Evolutionary conservation across 2,329 filamentous ascomycete species (phyloP), one percentile per base, ranked within the genome.

Genomic region (Cordyceps cateniannulata): DNA sequence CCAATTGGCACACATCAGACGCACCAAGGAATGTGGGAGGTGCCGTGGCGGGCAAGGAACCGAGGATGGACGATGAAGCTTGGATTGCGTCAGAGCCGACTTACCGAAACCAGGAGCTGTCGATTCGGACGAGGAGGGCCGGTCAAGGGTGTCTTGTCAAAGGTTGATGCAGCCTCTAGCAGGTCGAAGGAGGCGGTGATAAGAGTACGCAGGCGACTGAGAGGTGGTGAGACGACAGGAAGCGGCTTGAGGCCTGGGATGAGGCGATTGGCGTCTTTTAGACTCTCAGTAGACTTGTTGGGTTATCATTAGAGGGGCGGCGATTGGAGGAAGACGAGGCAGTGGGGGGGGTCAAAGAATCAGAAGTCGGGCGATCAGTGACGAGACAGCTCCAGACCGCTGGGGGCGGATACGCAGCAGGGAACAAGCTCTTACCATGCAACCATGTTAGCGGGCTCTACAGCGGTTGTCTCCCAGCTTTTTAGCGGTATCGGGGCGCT

Each of bases 51-150:
- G 16, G 40, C 58, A 42, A 47, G 32, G 40, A 29, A 38, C 47
- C 48, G 57, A 52, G 50, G 50, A n/a, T 32, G 50, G n/a, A n/a
- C 10, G 18, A 54, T 40, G 44, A 29, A 53, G 58, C 58, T 48
- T 44, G 9, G 42, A 60, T 54, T 60, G 58, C 58, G 58, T 60
- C 50, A 60, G 58, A 25, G 44, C 29, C 40, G 22, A 60, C 58
- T 60, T 60, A 60, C 58, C 58, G 50, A 60, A 60, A 60, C 58
- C 29, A 54, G 58, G 50, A 60, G 58, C 50, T 44, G 38, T 59
- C 48, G 38, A 59, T n/a, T 59, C 14, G 48, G n/a, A 40, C 2
- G 20, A 3, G 27, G 40, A 48, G 12, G 50, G 49, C 32, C 18
- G 47, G 48, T 35, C 32, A 27, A 38, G 38, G 22, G 20, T 22